Percentiles rank a stretch among this genome's conserved stretches.
These are phyloP conservation scores for Fusarium burgessii DNA, from an alignment of 2,329 filamentous ascomycete species.

Conservation along the genomic window DNA sequence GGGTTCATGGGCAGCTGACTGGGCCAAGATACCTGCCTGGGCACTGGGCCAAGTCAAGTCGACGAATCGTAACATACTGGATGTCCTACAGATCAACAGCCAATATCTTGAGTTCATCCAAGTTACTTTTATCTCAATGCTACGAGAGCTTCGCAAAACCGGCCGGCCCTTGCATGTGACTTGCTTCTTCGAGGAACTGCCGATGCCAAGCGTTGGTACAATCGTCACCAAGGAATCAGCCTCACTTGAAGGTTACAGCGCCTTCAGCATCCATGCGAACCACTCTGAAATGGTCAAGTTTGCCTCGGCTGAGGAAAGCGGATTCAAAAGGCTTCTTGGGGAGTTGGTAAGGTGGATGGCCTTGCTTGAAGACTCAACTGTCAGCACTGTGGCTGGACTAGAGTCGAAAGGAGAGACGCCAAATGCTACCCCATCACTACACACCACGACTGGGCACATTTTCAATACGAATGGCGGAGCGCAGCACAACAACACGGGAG, in stretches of 20 bases:
- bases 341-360: neutral
- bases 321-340: neutral
- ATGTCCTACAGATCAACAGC: constrained; percentile 44
- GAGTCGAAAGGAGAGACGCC: neutral
- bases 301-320: constrained; percentile 37
- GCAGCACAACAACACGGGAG: neutral
- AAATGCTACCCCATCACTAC: neutral
- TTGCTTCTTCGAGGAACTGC: neutral
- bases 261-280: constrained; percentile 49
- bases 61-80: constrained; percentile 49
- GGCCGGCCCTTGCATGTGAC: neutral
- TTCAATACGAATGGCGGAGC: neutral
- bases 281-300: constrained; percentile 38
- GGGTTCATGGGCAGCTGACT: constrained; percentile 52
- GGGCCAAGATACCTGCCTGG: constrained; percentile 48
- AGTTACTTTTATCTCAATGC: too few relatives aligned
- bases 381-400: neutral
- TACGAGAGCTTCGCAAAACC: too few relatives aligned
- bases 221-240: constrained; percentile 51
- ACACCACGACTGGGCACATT: neutral
- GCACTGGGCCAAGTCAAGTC: constrained; percentile 49
- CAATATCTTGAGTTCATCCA: constrained; percentile 41
- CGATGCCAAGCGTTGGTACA: constrained; percentile 24
- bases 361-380: neutral
- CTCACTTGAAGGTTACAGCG: constrained; percentile 46